Evolutionary conservation across 352 stramenopile species (phyloP).

Genomic region (Phytopythium chamaehyphon): DNA sequence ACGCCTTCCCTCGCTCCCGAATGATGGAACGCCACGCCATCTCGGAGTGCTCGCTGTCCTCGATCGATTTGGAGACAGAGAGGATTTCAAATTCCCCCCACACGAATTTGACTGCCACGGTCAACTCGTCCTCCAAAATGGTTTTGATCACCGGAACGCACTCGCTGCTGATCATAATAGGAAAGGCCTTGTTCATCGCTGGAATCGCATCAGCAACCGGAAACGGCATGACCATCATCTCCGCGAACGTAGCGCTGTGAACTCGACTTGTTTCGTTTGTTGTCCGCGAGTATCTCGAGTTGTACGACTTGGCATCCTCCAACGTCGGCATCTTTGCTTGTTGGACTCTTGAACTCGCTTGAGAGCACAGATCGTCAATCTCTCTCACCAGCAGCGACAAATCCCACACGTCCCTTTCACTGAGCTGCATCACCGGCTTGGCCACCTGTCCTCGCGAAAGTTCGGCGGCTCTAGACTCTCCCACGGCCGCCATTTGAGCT

Average conservation of each 20-base stretch:
- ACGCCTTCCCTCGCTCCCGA: no score
- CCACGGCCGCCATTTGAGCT: background rate
- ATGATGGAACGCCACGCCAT: no score
- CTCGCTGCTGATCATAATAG: background rate
- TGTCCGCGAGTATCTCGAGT: background rate
- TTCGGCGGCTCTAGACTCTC: background rate
- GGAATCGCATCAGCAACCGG: background rate
- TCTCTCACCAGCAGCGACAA: background rate
- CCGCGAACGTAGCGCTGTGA: background rate
- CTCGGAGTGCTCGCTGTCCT: background rate
- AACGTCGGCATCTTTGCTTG: background rate
- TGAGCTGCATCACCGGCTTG: background rate
- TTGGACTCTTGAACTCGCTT: background rate
- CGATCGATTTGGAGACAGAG: no score
- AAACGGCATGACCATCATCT: background rate
- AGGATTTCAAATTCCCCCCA: background rate
- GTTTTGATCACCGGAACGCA: background rate
- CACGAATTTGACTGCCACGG: background rate
- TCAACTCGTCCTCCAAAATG: background rate
- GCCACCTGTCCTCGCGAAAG: background rate
- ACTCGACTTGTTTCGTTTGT: background rate
- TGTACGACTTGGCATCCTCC: background rate
- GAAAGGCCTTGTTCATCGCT: background rate
- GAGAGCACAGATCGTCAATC: background rate
- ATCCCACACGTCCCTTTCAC: background rate